Percentiles rank a stretch among this genome's conserved stretches.
phyloP scores from a whole-genome alignment of 306 rosid species.

The Hippophae tibetana region DNA sequence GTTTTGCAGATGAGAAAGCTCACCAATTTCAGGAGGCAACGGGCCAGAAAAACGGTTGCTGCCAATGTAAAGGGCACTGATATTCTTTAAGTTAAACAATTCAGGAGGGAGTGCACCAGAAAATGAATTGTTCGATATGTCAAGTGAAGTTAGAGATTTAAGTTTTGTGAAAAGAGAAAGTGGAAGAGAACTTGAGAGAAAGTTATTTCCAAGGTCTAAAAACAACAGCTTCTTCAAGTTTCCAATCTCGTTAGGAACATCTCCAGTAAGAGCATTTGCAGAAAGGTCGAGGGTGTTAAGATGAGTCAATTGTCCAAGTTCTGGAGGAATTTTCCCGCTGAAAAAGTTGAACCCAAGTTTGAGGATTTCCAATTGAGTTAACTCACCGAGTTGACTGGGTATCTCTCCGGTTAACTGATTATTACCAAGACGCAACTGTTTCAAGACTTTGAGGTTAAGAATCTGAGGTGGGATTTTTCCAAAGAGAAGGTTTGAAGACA shows the following conservation, averaged over 20 bases:
- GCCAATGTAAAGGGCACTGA: conserved; percentile 65
- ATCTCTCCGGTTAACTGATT: conserved; percentile 37
- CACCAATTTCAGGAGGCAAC: conserved; percentile 64
- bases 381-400: conserved; percentile 28
- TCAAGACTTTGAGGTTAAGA: conserved; percentile 24
- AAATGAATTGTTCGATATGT: conserved; percentile 78
- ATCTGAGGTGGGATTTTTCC: conserved; percentile 52
- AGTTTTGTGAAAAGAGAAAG: conserved; percentile 42
- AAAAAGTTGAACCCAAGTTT: conserved; percentile 49
- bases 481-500: conserved; percentile 40
- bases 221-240: conserved; percentile 49
- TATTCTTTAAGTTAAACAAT: conserved; percentile 48
- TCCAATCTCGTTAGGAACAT: conserved; percentile 49
- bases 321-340: conserved; percentile 49
- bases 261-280: conserved; percentile 52
- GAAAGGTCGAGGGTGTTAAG: conserved; percentile 60
- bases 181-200: conserved; percentile 72
- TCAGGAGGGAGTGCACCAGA: conserved; percentile 61
- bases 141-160: conserved; percentile 50
- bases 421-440: conserved; percentile 22
- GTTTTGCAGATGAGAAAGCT: conserved; percentile 50
- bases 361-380: conserved; percentile 37
- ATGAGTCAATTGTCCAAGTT: conserved; percentile 30
- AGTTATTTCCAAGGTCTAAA: conserved; percentile 63
- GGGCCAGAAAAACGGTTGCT: conserved; percentile 52